Evolutionary conservation across 306 rosid genomes (phyloP).

Genomic region (Lathyrus oleraceus): DNA sequence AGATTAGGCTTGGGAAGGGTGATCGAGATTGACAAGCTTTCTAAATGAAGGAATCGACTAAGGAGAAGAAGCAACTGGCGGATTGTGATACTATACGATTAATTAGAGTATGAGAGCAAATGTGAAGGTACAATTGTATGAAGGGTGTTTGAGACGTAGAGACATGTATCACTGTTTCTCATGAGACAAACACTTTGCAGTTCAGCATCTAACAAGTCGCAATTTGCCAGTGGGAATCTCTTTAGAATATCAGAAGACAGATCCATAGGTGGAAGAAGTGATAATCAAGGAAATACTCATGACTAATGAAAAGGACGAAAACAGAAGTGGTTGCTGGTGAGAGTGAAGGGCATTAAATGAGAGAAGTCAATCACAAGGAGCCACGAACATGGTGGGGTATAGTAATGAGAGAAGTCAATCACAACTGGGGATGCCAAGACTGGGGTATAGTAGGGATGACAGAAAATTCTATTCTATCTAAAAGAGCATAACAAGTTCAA

Average conservation of each 20-base stretch:
- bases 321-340: too few relatives aligned
- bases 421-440: too few relatives aligned
- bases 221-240: not conserved
- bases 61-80: not conserved
- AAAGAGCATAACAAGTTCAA: too few relatives aligned
- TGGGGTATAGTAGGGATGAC: too few relatives aligned
- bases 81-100: not conserved
- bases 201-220: not conserved
- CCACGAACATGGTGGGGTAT: too few relatives aligned
- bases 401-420: too few relatives aligned
- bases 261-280: not conserved
- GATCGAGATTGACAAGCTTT: not conserved
- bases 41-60: not conserved
- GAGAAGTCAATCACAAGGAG: too few relatives aligned
- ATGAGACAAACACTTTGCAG: not conserved
- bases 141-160: not conserved
- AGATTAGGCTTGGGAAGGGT: not conserved
- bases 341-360: too few relatives aligned
- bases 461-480: too few relatives aligned
- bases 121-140: not conserved
- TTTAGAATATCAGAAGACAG: not conserved
- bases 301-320: too few relatives aligned
- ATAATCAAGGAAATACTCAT: not conserved
- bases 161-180: not conserved
- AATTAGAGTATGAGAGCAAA: not conserved